phyloP scores from a whole-genome alignment of 2,329 filamentous ascomycete species.

The Cladosporium sp. region DNA sequence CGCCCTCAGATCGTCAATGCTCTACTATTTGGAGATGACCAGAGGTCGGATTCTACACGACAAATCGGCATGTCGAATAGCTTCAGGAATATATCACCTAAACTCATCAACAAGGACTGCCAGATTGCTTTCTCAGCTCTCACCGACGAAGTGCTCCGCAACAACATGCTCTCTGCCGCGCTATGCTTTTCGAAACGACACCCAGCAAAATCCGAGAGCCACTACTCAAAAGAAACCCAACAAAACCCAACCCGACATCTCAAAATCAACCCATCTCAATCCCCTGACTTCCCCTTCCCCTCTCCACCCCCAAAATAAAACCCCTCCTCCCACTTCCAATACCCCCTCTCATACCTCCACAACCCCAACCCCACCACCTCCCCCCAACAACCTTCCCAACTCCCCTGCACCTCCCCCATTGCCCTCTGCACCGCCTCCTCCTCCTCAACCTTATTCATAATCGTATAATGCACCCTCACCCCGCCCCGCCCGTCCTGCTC shows the following conservation, averaged over 20 bases:
- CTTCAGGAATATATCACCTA: too few relatives aligned
- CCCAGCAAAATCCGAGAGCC: too few relatives aligned
- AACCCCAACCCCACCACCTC: constrained; percentile 37
- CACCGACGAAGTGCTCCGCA: too few relatives aligned
- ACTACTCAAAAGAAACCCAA: too few relatives aligned
- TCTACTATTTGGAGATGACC: constrained; percentile 3
- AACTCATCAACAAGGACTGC: too few relatives aligned
- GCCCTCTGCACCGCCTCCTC: constrained; percentile 34
- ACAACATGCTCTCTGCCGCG: too few relatives aligned
- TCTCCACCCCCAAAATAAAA: constrained; percentile 30
- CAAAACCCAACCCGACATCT: too few relatives aligned
- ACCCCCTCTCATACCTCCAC: constrained; percentile 40
- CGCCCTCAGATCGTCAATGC: constrained; percentile 15
- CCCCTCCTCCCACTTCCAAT: constrained; percentile 36
- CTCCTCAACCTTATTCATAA: constrained; percentile 47
- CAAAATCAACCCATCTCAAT: neutral
- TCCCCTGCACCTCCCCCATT: constrained; percentile 32
- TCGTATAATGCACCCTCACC: constrained; percentile 41
- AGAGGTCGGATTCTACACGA: too few relatives aligned
- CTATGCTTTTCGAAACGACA: too few relatives aligned
- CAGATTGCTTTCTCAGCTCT: too few relatives aligned
- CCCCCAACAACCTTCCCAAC: constrained; percentile 33
- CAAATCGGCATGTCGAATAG: too few relatives aligned
- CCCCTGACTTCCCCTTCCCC: neutral
- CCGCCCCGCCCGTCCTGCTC: constrained; percentile 44